These are phyloP conservation scores for Spathaspora passalidarum DNA, from an alignment of 805 yeast species.

Conservation along the genomic window DNA sequence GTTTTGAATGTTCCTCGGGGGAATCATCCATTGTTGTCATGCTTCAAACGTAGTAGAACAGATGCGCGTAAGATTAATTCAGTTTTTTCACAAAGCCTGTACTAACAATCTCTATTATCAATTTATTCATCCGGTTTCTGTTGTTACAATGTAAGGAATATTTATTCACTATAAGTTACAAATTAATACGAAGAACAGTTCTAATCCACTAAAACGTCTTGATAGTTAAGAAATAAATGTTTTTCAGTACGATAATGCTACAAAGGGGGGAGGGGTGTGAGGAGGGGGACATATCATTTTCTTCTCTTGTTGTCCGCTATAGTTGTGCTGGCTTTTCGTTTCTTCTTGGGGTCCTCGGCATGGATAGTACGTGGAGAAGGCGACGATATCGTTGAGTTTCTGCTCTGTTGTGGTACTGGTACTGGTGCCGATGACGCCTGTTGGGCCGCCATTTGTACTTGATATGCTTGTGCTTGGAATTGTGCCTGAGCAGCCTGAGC, in stretches of 20 bases:
- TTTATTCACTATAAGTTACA: too few species aligned
- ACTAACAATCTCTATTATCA: too few species aligned
- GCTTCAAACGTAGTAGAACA: background rate
- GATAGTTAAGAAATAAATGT: background rate
- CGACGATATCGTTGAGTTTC: conserved; percentile 7
- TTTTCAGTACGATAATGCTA: background rate
- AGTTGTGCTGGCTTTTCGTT: conserved; percentile 13
- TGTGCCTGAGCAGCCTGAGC: conserved; percentile 1
- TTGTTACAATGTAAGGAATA: background rate
- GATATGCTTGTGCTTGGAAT: conserved; percentile 9
- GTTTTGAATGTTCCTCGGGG: background rate
- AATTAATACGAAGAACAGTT: too few species aligned
- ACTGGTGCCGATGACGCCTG: too few species aligned
- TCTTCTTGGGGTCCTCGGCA: conserved; percentile 15
- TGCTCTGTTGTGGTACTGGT: background rate
- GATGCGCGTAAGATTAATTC: too few species aligned
- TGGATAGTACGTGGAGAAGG: conserved; percentile 12
- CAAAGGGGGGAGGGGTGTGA: background rate
- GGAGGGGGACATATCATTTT: conserved; percentile 7
- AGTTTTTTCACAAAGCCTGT: too few species aligned
- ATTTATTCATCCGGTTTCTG: too few species aligned
- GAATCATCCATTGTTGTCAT: background rate
- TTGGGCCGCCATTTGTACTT: background rate
- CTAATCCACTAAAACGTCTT: background rate
- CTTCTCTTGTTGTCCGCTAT: conserved; percentile 9